Conservation (phyloP, 1,139 yeast genomes). For the Maudiozyma humilis region DNA sequence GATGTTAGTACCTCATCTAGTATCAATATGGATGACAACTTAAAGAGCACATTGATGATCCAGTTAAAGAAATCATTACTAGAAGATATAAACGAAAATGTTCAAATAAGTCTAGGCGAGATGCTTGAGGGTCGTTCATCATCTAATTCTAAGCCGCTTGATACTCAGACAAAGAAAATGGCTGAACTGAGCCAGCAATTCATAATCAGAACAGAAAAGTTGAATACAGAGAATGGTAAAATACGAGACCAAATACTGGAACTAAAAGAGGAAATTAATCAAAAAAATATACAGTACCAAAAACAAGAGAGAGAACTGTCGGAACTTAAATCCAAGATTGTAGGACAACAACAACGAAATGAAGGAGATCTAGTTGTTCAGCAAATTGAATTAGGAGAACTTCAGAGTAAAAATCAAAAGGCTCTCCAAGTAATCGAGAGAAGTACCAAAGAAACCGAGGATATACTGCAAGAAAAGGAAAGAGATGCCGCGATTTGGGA, state of each 20-base stretch:
- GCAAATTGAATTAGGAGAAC: conserved; percentile 56
- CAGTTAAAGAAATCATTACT: conserved; percentile 25
- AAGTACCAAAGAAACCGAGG: conserved; percentile 48
- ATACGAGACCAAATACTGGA: conserved; percentile 53
- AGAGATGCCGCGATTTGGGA: conserved; percentile 48
- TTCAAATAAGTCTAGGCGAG: conserved; percentile 23
- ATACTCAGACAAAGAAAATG: conserved; percentile 29
- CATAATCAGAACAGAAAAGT: conserved; percentile 38
- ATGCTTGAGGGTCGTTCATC: conserved; percentile 20
- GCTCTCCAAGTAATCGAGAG: conserved; percentile 35
- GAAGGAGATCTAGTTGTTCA: conserved; percentile 43
- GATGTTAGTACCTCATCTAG: conserved; percentile 29
- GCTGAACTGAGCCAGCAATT: conserved; percentile 43
- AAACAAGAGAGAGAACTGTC: conserved; percentile 50
- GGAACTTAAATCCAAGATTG: conserved; percentile 46
- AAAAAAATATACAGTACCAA: conserved; percentile 53
- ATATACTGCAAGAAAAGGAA: conserved; percentile 46
- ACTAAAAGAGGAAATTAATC: conserved; percentile 43
- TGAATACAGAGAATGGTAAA: conserved; percentile 14
- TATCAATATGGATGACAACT: conserved; percentile 14
- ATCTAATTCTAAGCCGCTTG: conserved; percentile 7
- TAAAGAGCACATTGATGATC: conserved; percentile 23
- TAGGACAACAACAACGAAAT: conserved; percentile 49
- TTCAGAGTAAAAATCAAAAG: conserved; percentile 50
- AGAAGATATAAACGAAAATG: conserved; percentile 29